Base-by-base conservation (phyloP, 1,284 basidiomycete genomes). In the Rhodotorula mucilaginosa region DNA sequence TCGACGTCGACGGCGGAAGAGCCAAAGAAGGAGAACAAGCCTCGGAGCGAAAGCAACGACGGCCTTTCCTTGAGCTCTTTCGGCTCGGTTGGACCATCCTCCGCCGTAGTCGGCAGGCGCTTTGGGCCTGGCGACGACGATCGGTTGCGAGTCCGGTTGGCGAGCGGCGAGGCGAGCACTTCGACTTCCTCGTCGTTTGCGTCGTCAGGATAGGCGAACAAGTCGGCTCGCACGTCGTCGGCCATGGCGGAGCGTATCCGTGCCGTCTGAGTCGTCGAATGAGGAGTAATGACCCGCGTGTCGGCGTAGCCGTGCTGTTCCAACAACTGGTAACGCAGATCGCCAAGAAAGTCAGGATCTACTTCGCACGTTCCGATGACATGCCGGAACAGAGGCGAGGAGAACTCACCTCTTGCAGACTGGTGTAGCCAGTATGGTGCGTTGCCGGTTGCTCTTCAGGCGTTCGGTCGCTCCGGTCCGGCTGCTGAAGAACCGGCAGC, bases 261-360 rank as follows among this genome's bases (percentile, higher is more conserved):
- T 8, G 54, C 54, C 5, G 54, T 29, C 26, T 56, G 54, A 16
- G 54, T 56, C 26, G 62, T 68, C 48, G 57, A 60, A 2, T 54
- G 65, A 10, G 69, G 69, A 5, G 69, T 70, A 39, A 66, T 51
- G 29, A 70, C 69, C 1, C 69, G 60, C 44, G 69, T 70, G 4
- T 70, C 69, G 31, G 54, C 64, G 46, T 70, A 70, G 18, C 69
- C 69, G 39, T 59, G 54, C 19, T 51, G 61, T 26, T 65, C 64
- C 48, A 70, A 46, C 1, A 70, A 39, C 68, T 70, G 31, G 1
- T 6, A 15, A 31, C 2, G 44, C 8, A 18, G 44, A 47, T 18
- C 6, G 15, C 47, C 16, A 26, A 34, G 2, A 39, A 18, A 21
- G 19, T 56, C 54, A 56, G 54, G 12, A 44, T 44, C 10, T 10